phyloP scores from a whole-genome alignment of 2,329 filamentous ascomycete genomes.

The Fusarium nygamai region DNA sequence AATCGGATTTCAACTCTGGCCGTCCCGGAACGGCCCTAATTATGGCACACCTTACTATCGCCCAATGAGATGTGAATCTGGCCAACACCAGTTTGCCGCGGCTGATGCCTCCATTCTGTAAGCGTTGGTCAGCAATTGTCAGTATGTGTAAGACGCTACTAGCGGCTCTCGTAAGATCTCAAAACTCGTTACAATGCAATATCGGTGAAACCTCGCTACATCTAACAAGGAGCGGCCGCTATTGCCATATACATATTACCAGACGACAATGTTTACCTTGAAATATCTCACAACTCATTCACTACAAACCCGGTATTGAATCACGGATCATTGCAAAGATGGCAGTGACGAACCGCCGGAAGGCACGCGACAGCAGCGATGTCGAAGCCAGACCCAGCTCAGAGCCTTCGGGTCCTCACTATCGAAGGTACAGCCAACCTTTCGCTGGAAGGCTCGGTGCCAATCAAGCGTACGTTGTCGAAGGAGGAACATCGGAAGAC shows the following conservation, averaged over 20 bases:
- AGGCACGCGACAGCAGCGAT: background rate
- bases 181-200: background rate
- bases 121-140: constrained; percentile 26
- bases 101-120: background rate
- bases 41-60: too few species aligned
- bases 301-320: accelerated
- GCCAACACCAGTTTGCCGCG: too few species aligned
- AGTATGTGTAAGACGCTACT: constrained; percentile 23
- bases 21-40: too few species aligned
- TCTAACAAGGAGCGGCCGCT: background rate
- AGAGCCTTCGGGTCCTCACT: background rate
- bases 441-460: constrained; percentile 38
- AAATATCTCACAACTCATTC: background rate
- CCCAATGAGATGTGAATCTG: too few species aligned
- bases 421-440: constrained; percentile 14
- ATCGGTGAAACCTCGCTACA: background rate
- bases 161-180: constrained; percentile 5
- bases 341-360: background rate
- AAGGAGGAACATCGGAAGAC: background rate
- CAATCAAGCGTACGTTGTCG: constrained; percentile 25
- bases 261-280: accelerated
- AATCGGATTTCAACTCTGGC: too few species aligned
- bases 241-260: background rate
- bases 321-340: background rate
- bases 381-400: background rate